Evolutionary conservation across 1,139 yeast species (phyloP).

Genomic region (Zhuliangozyma parablackwelliae): DNA sequence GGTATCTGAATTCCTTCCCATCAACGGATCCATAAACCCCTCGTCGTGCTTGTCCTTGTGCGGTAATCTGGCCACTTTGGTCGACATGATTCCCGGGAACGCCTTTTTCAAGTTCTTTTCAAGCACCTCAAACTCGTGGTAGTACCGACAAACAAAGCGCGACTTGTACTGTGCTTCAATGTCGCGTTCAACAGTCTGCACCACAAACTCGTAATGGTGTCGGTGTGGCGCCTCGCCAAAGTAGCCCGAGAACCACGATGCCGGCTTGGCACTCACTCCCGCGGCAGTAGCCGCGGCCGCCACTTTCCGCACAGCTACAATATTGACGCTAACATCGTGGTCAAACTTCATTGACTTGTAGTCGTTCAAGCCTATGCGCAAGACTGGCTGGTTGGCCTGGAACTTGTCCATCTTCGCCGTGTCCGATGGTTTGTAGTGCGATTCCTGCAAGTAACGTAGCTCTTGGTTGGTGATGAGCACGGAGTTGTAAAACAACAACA

Average conservation of each 20-base stretch:
- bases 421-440: slow-evolving; percentile 47
- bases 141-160: slow-evolving; percentile 56
- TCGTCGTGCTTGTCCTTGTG: slow-evolving; percentile 45
- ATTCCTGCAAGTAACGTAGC: slow-evolving; percentile 42
- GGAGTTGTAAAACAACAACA: slow-evolving; percentile 69
- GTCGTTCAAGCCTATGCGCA: slow-evolving; percentile 25
- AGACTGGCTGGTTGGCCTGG: slow-evolving; percentile 9
- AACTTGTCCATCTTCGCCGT: slow-evolving; percentile 48
- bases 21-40: slow-evolving; percentile 13
- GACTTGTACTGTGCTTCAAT: slow-evolving; percentile 15
- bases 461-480: slow-evolving; percentile 65
- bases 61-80: slow-evolving; percentile 46
- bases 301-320: slow-evolving; percentile 55
- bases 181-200: slow-evolving; percentile 7
- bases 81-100: slow-evolving; percentile 70
- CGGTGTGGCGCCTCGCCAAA: slow-evolving; percentile 13
- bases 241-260: slow-evolving; percentile 18
- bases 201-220: slow-evolving; percentile 30
- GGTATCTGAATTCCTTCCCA: neutral
- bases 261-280: neutral
- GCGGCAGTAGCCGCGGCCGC: slow-evolving; percentile 5
- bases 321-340: slow-evolving; percentile 59
- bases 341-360: slow-evolving; percentile 37
- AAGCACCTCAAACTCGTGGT: slow-evolving; percentile 59
- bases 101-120: slow-evolving; percentile 46